A percentile compares a stretch with the other conserved stretches of the same genome.
phyloP scores from a whole-genome alignment of 148 eudicot species.

The Salicornia ramosissima region DNA sequence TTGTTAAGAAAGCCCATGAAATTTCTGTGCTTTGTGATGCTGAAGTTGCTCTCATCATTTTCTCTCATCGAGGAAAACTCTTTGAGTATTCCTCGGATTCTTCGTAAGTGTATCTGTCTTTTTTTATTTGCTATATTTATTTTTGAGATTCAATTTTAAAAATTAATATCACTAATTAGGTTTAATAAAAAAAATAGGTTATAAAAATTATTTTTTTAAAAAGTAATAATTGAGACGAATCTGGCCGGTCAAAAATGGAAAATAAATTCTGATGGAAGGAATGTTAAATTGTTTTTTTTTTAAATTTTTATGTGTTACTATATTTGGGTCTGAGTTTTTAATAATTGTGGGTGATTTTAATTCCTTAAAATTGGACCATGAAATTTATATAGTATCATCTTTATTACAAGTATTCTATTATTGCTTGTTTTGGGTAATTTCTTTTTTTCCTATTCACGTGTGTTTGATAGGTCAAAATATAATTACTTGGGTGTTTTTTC shows the following conservation, averaged over 20 bases:
- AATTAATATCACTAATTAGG: too few species aligned
- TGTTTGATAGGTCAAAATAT: neutral
- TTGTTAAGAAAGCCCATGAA: conserved; percentile 45
- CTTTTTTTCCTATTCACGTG: conserved; percentile 9
- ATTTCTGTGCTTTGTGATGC: conserved; percentile 50
- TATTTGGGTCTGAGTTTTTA: neutral
- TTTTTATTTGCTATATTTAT: too few species aligned
- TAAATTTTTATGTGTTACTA: neutral
- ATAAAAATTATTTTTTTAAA: too few species aligned
- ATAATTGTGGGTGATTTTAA: neutral
- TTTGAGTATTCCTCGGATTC: conserved; percentile 41
- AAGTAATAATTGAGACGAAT: too few species aligned
- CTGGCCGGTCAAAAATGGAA: too few species aligned
- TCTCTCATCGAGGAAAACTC: conserved; percentile 43
- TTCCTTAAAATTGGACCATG: neutral
- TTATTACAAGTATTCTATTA: neutral
- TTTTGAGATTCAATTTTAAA: too few species aligned
- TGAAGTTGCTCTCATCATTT: conserved; percentile 43
- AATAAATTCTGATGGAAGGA: too few species aligned
- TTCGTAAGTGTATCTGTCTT: conserved; percentile 15
- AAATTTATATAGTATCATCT: neutral
- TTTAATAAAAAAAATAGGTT: too few species aligned
- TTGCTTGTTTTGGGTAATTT: conserved; percentile 15
- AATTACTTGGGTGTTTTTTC: neutral
- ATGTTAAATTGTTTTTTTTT: neutral